phyloP scores from a whole-genome alignment of 768 basidiomycete species.

The Pleurotus citrinopileatus region DNA sequence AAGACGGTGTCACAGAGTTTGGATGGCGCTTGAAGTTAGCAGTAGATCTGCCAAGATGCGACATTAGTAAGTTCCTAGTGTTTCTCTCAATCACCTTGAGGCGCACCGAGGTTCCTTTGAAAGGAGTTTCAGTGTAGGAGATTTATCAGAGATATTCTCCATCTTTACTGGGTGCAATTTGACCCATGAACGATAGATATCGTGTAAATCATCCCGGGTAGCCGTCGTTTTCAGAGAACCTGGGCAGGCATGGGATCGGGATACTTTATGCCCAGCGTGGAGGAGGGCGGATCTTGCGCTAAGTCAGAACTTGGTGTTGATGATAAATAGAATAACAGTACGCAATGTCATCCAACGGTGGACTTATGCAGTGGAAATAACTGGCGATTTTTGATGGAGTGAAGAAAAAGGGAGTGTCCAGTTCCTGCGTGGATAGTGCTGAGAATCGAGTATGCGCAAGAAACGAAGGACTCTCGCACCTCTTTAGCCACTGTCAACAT shows the following conservation, averaged over 20 bases:
- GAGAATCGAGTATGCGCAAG: background rate
- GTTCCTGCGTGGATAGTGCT: constrained; percentile 49
- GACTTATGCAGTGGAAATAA: constrained; percentile 78
- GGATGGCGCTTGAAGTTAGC: constrained; percentile 83
- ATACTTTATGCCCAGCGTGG: constrained; percentile 79
- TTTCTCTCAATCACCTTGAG: background rate
- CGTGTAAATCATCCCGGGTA: constrained; percentile 65
- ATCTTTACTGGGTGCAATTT: constrained; percentile 79
- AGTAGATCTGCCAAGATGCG: constrained; percentile 38
- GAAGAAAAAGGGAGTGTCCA: constrained; percentile 80
- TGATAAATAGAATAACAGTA: constrained; percentile 25
- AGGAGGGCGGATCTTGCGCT: constrained; percentile 77
- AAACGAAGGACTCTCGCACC: constrained; percentile 38
- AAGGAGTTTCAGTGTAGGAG: constrained; percentile 71
- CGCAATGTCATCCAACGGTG: constrained; percentile 73
- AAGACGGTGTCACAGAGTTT: constrained; percentile 52
- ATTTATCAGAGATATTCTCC: constrained; percentile 74
- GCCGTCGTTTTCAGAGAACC: constrained; percentile 94
- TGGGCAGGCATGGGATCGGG: constrained; percentile 85
- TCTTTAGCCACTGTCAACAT: constrained; percentile 92
- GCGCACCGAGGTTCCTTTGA: constrained; percentile 64
- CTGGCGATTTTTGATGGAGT: constrained; percentile 78
- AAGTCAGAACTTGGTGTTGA: background rate
- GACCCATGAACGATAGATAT: constrained; percentile 84
- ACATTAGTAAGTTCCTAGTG: constrained; percentile 8